Conservation (phyloP, 164 flowering plant species). For the Vitis rupestris region DNA sequence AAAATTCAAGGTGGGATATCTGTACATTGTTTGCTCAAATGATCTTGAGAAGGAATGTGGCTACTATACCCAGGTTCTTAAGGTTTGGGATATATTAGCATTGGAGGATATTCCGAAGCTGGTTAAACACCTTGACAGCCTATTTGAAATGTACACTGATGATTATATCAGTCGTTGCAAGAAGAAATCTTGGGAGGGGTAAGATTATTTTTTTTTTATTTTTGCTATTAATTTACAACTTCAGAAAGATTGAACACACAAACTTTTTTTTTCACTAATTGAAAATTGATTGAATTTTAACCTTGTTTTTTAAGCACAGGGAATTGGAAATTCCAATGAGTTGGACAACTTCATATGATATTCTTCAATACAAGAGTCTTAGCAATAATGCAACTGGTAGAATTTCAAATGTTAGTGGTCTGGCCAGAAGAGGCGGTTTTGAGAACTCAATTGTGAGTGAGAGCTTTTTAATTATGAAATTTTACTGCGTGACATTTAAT, state of each 20-base stretch:
- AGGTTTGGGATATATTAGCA: slow-evolving; percentile 32
- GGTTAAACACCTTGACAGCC: slow-evolving; percentile 5
- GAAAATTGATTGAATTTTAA: background rate
- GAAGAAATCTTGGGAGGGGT: background rate
- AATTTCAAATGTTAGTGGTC: background rate
- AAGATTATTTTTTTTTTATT: background rate
- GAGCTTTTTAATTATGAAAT: slow-evolving; percentile 25
- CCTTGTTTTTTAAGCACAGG: background rate
- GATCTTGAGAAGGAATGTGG: slow-evolving; percentile 28
- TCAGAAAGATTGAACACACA: too few species aligned
- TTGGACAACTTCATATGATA: background rate
- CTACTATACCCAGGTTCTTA: slow-evolving; percentile 30
- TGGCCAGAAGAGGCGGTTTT: background rate
- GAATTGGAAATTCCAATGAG: slow-evolving; percentile 12
- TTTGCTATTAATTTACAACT: too few species aligned
- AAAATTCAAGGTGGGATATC: slow-evolving; percentile 26
- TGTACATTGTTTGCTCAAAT: slow-evolving; percentile 38
- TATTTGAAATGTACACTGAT: slow-evolving; percentile 15
- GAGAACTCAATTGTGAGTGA: slow-evolving; percentile 8
- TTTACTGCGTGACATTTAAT: slow-evolving; percentile 21
- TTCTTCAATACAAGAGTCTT: slow-evolving; percentile 5
- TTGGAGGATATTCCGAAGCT: slow-evolving; percentile 13
- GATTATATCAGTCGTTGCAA: slow-evolving; percentile 14
- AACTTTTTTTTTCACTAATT: background rate
- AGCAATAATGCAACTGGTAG: background rate